Evolutionary conservation across 768 basidiomycete genomes (phyloP).

Genomic region (Amanita exitialis): DNA sequence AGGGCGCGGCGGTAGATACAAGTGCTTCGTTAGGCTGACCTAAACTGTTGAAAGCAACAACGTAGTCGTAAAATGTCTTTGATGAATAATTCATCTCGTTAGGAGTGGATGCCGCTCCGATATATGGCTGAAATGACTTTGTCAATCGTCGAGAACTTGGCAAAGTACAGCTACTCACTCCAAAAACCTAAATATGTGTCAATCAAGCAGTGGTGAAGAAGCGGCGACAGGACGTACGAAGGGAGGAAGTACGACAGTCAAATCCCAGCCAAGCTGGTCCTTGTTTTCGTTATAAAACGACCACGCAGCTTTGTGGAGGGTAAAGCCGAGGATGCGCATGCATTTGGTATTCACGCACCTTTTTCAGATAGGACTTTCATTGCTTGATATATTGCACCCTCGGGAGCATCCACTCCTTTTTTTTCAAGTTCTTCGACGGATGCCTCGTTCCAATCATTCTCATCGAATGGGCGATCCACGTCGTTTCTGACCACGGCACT

Average conservation of each 20-base stretch:
- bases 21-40: conserved; percentile 12
- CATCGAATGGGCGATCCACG: conserved; percentile 24
- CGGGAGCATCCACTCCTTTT: conserved; percentile 32
- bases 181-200: conserved; percentile 17
- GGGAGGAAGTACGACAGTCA: conserved; percentile 45
- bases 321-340: background rate
- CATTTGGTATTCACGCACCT: conserved; percentile 17
- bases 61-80: conserved; percentile 16
- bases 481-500: conserved; percentile 31
- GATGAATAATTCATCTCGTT: conserved; percentile 30
- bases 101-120: conserved; percentile 26
- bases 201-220: background rate
- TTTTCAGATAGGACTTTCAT: conserved; percentile 62
- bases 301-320: conserved; percentile 27
- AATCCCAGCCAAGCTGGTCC: conserved; percentile 31
- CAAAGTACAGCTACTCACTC: background rate
- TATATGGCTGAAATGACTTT: conserved; percentile 17
- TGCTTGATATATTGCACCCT: conserved; percentile 40
- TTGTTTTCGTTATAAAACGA: conserved; percentile 22
- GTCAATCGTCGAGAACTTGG: background rate
- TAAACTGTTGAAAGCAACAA: conserved; percentile 10
- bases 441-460: conserved; percentile 54
- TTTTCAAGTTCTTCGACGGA: conserved; percentile 35
- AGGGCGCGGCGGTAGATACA: conserved; percentile 11
- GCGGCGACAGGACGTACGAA: conserved; percentile 21